Base-by-base conservation (phyloP, 148 eudicot genomes). In the Silene latifolia region DNA sequence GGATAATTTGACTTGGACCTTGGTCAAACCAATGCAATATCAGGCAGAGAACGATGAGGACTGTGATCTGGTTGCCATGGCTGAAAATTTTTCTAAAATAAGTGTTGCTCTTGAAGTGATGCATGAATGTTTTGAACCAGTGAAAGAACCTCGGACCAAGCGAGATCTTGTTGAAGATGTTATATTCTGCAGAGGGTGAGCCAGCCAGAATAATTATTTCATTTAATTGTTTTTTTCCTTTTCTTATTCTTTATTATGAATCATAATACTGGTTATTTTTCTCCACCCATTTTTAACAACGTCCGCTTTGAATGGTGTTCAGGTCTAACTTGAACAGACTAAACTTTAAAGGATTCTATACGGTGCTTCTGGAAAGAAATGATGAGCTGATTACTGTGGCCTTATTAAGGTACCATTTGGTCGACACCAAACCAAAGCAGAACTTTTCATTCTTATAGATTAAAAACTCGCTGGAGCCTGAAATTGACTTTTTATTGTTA, bases 111-210 rank as follows among this genome's bases (percentile, higher is more conserved):
- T 90, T 12, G 83, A 83, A 77, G 96, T 95, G 77, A 91, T 95
- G 92, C 96, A 92, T 62, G 98, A 95, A 70, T 95, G 97, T 77
- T 95, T 95, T 76, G 96, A 90, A 65, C 96, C 98, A 58, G 85
- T 95, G 63, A 88, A 88, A 79, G 98, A 93, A 71, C 84, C 89
- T 86, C 83, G 81, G 46, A 89, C 91, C 9, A 78, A 71, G 77
- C 83, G 86, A 48, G 98, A 95, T 86, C 84, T 95, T 73, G 88
- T 90, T 73, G 93, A 95, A 78, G 97, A 92, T 80, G 91, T 95
- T 72, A 86, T 95, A 25, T 92, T 95, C 67, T 74, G 89, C 74
- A 86, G 88, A 83, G 67, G 87, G 98, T 92, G 75, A 86, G 87
- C 32, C 69, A 13, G 13, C 32, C 69, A 13, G 13, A 35, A 17